Conservation (phyloP, 2,329 filamentous ascomycete species). For the Fusarium annulatum region DNA sequence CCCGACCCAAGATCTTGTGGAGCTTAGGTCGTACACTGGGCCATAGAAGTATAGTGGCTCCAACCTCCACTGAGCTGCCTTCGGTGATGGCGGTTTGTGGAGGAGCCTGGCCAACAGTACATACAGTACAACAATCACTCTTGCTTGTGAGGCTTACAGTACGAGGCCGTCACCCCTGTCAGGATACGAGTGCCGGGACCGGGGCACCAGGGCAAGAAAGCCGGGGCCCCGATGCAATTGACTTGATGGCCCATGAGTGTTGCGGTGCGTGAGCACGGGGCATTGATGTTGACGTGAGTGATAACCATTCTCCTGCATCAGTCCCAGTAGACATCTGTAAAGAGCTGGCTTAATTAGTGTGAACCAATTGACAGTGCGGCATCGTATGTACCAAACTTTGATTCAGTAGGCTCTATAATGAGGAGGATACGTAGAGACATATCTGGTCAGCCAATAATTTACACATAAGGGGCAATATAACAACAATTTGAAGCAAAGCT, state of each 20-base stretch:
- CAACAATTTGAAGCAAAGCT: slow-evolving; percentile 18
- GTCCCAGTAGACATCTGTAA: slow-evolving; percentile 13
- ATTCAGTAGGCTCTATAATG: not conserved
- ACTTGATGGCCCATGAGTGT: slow-evolving; percentile 3
- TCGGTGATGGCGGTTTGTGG: slow-evolving; percentile 22
- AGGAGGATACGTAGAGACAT: not conserved
- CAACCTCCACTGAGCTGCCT: slow-evolving; percentile 22
- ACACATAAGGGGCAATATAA: slow-evolving; percentile 15
- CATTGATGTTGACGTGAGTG: slow-evolving; percentile 20
- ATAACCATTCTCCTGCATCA: slow-evolving; percentile 20
- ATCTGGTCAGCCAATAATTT: slow-evolving; percentile 13
- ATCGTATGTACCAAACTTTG: slow-evolving; percentile 10
- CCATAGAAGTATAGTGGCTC: slow-evolving; percentile 4
- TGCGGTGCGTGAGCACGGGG: slow-evolving; percentile 14
- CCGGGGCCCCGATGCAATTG: slow-evolving; percentile 28
- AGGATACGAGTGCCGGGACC: slow-evolving; percentile 36
- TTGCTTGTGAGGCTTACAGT: slow-evolving; percentile 33
- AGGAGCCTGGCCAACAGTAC: slow-evolving; percentile 10
- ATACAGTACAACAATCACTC: not conserved
- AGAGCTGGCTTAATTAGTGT: slow-evolving; percentile 10
- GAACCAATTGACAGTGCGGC: slow-evolving; percentile 25
- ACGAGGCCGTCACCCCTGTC: slow-evolving; percentile 33
- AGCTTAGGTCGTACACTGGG: slow-evolving; percentile 14
- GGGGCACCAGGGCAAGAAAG: slow-evolving; percentile 29
- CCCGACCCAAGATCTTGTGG: not conserved